phyloP scores from a whole-genome alignment of 169 alveolate species.

The Plasmodium malariae region DNA sequence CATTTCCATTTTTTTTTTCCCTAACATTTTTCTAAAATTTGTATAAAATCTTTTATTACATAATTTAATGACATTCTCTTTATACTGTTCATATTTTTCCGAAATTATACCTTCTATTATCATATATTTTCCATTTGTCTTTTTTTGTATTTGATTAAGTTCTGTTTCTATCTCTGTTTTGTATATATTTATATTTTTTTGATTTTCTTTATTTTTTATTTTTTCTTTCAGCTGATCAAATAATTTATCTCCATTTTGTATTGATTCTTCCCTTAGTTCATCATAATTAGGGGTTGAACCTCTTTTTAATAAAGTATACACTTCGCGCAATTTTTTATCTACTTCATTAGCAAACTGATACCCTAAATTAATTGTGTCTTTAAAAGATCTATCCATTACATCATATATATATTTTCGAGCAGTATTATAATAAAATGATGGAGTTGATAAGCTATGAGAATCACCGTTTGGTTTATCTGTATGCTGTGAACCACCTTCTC shows the following conservation, averaged over 20 bases:
- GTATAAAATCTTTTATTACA: constrained; percentile 19
- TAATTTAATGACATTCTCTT: neutral
- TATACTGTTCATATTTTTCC: neutral
- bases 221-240: constrained; percentile 3
- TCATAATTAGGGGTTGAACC: constrained; percentile 12
- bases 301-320: neutral
- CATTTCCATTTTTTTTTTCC: constrained; percentile 4
- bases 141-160: constrained; percentile 13
- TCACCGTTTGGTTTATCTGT: neutral
- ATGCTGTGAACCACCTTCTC: neutral
- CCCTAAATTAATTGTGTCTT: neutral
- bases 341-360: neutral
- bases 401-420: neutral
- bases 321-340: neutral
- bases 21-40: constrained; percentile 36
- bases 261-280: neutral
- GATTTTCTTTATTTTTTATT: constrained; percentile 19
- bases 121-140: constrained; percentile 14
- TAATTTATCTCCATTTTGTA: neutral
- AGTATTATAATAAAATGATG: constrained; percentile 14
- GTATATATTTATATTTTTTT: constrained; percentile 18
- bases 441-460: no score
- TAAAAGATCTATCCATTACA: neutral
- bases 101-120: neutral
- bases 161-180: constrained; percentile 8